Conservation (phyloP, 2,329 filamentous ascomycete genomes). For the Zymoseptoria ardabiliae region DNA sequence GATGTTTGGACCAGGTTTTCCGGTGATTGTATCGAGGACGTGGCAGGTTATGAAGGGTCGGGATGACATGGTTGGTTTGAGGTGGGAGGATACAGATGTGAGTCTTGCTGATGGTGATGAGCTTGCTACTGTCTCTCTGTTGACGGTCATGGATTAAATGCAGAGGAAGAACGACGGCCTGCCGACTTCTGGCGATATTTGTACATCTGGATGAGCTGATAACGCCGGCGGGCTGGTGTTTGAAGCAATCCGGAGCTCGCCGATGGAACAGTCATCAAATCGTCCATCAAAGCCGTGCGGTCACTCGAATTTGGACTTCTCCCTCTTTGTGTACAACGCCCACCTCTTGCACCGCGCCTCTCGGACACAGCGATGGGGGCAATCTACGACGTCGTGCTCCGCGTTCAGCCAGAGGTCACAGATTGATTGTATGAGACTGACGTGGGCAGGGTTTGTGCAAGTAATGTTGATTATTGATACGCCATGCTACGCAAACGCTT, state of each 20-base stretch:
- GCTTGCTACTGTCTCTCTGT: not conserved
- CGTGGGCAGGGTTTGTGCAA: no score
- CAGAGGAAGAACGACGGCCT: not conserved
- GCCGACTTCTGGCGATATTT: no score
- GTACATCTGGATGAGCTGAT: no score
- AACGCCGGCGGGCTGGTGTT: not conserved
- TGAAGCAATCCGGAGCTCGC: not conserved
- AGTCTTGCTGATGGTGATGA: conserved; percentile 7
- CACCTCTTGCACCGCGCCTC: no score
- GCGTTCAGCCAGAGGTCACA: no score
- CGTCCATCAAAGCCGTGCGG: not conserved
- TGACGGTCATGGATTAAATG: not conserved
- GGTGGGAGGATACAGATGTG: conserved; percentile 5
- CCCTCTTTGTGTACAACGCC: no score
- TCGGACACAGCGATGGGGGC: no score
- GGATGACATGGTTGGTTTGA: conserved; percentile 16
- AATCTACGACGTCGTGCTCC: no score
- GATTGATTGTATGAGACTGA: no score
- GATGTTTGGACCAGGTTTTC: conserved; percentile 60
- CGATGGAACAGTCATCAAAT: not conserved
- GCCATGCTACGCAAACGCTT: no score
- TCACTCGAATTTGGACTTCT: no score
- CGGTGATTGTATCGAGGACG: conserved; percentile 73
- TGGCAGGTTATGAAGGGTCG: conserved; percentile 69
- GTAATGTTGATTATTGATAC: no score